Evolutionary conservation across 2,329 filamentous ascomycete species (phyloP).

Genomic region (Metarhizium brunneum): DNA sequence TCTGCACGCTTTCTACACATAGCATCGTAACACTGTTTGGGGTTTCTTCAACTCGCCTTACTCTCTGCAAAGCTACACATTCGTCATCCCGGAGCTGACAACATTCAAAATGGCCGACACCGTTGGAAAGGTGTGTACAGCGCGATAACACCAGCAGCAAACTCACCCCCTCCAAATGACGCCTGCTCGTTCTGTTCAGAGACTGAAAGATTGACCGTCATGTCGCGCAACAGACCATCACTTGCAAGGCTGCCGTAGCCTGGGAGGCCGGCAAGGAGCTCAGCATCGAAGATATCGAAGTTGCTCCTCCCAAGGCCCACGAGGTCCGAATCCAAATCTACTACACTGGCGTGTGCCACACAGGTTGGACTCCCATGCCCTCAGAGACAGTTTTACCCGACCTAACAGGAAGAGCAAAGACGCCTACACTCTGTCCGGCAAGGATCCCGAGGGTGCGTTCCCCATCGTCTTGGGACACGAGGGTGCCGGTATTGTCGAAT

Average conservation of each 20-base stretch:
- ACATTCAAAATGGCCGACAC: constrained; percentile 7
- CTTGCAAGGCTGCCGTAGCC: constrained; percentile 93
- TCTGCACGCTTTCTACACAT: neutral
- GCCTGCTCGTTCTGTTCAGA: constrained; percentile 3
- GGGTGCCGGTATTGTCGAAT: constrained; percentile 86
- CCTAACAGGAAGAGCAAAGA: constrained; percentile 37
- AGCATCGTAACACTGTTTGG: neutral
- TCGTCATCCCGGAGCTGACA: neutral
- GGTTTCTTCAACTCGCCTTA: neutral
- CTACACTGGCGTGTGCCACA: constrained; percentile 98
- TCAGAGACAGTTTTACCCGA: neutral
- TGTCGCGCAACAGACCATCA: constrained; percentile 63
- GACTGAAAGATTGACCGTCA: neutral
- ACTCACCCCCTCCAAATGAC: neutral
- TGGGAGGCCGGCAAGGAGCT: constrained; percentile 94
- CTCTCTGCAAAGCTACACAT: neutral
- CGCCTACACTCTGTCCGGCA: constrained; percentile 90
- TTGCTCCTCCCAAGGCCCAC: constrained; percentile 77
- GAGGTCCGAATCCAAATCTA: constrained; percentile 96
- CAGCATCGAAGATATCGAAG: constrained; percentile 84
- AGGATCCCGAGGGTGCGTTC: constrained; percentile 94
- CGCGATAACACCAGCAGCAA: neutral
- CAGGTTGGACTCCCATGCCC: constrained; percentile 44
- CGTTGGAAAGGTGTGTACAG: constrained; percentile 7
- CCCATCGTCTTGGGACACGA: constrained; percentile 84